Conservation (phyloP, 2,329 filamentous ascomycete genomes). For the Pseudocercospora fijiensis region DNA sequence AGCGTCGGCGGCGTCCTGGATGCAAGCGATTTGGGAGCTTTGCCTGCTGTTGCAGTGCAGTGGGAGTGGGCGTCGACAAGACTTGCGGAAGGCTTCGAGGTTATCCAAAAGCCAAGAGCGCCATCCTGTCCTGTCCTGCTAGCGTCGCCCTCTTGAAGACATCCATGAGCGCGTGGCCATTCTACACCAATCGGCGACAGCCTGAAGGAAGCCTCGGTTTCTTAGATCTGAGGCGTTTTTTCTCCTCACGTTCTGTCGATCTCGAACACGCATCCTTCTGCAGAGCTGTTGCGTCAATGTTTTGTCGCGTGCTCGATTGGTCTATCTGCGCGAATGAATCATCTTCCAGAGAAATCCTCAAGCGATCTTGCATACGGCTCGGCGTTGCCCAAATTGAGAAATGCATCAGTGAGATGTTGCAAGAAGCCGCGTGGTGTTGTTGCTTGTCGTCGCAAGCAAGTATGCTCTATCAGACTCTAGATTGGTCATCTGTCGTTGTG, state of each 20-base stretch:
- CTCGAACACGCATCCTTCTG: not conserved
- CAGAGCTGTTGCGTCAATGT: not conserved
- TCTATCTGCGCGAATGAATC: not conserved
- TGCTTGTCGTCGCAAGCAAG: not conserved
- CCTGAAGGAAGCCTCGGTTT: not conserved
- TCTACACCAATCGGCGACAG: not conserved
- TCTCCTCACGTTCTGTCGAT: not conserved
- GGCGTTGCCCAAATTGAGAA: not conserved
- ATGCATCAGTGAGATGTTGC: not conserved
- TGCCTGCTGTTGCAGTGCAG: not conserved
- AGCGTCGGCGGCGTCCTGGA: not conserved
- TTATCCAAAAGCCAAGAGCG: not conserved
- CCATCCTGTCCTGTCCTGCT: not conserved
- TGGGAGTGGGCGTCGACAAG: not conserved
- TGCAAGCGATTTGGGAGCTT: not conserved
- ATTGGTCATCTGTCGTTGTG: conserved; percentile 2
- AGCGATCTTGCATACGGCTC: not conserved
- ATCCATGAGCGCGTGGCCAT: not conserved
- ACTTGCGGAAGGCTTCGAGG: not conserved
- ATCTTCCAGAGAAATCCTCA: not conserved
- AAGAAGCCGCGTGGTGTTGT: not conserved
- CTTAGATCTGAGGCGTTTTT: not conserved
- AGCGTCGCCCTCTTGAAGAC: conserved; percentile 2
- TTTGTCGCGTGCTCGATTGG: not conserved
- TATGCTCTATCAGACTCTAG: not conserved